Evolutionary conservation across 371 early-diverging fungal genomes (phyloP).

Genomic region (Mucor irregularis): DNA sequence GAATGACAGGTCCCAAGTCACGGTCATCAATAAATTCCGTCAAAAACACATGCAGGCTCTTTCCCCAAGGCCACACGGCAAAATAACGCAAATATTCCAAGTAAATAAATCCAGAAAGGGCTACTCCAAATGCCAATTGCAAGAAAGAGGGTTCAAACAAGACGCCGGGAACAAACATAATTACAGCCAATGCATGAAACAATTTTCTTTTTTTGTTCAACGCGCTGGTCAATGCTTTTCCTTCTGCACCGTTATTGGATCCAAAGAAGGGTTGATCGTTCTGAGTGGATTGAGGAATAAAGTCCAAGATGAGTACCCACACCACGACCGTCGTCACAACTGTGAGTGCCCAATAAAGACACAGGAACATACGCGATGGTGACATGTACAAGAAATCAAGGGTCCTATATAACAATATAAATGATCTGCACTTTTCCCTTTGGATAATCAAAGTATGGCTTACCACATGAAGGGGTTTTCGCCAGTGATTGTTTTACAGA

Average conservation of each 20-base stretch:
- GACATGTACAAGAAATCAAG: conserved; percentile 51
- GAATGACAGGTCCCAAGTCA: conserved; percentile 79
- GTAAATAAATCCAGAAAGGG: conserved; percentile 68
- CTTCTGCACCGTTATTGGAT: conserved; percentile 12
- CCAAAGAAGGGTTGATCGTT: conserved; percentile 20
- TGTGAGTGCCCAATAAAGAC: conserved; percentile 61
- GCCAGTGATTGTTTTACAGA: conserved; percentile 40
- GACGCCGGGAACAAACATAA: conserved; percentile 87
- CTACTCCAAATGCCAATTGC: conserved; percentile 81
- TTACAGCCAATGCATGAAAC: conserved; percentile 82
- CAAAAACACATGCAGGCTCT: conserved; percentile 70
- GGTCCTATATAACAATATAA: conserved; percentile 41
- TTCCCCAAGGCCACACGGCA: conserved; percentile 71
- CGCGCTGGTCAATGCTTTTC: conserved; percentile 47
- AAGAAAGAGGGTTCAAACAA: conserved; percentile 73
- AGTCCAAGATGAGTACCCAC: conserved; percentile 55
- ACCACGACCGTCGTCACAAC: conserved; percentile 56
- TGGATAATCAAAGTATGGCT: neutral
- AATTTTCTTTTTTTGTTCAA: conserved; percentile 79
- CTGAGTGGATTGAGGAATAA: conserved; percentile 25
- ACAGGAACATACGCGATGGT: conserved; percentile 48
- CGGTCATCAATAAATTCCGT: conserved; percentile 79
- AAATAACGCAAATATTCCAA: conserved; percentile 82
- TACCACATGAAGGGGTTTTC: conserved; percentile 67
- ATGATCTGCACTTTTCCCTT: neutral